phyloP scores from a whole-genome alignment of 192 early-diverging fungal species.

The Phlyctochytrium bullatum region DNA sequence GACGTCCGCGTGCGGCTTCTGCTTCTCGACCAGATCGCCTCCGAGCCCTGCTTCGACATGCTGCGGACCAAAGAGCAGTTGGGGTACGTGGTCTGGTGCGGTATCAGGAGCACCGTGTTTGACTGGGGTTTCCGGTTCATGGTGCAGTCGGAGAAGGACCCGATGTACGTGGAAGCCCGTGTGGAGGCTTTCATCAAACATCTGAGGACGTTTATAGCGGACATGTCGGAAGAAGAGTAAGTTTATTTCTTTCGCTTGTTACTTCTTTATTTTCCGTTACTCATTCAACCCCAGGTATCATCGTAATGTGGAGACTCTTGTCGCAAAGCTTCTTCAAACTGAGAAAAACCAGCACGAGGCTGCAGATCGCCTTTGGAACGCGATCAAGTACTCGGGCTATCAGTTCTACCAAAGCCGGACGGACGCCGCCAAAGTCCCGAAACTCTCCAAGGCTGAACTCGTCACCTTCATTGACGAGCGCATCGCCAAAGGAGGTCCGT shows the following conservation, averaged over 20 bases:
- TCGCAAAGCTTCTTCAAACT: conserved; percentile 62
- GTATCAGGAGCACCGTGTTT: conserved; percentile 68
- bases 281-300: conserved; percentile 40
- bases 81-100: conserved; percentile 74
- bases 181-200: conserved; percentile 74
- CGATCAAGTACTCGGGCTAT: conserved; percentile 66
- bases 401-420: conserved; percentile 69
- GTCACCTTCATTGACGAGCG: conserved; percentile 56
- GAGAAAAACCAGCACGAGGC: conserved; percentile 74
- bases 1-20: conserved; percentile 66
- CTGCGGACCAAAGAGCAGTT: conserved; percentile 83
- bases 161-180: conserved; percentile 75
- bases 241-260: not conserved
- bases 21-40: conserved; percentile 75
- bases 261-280: not conserved
- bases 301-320: conserved; percentile 61
- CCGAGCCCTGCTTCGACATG: conserved; percentile 90
- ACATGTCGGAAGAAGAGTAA: conserved; percentile 16
- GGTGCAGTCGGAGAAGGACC: conserved; percentile 81
- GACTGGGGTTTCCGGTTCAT: conserved; percentile 76
- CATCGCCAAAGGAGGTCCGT: conserved; percentile 47
- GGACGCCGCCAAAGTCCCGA: conserved; percentile 58
- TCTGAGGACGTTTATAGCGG: conserved; percentile 48
- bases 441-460: conserved; percentile 46
- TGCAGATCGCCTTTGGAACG: conserved; percentile 59